Base-by-base conservation (phyloP, 805 yeast species). In the Torulaspora franciscae region DNA sequence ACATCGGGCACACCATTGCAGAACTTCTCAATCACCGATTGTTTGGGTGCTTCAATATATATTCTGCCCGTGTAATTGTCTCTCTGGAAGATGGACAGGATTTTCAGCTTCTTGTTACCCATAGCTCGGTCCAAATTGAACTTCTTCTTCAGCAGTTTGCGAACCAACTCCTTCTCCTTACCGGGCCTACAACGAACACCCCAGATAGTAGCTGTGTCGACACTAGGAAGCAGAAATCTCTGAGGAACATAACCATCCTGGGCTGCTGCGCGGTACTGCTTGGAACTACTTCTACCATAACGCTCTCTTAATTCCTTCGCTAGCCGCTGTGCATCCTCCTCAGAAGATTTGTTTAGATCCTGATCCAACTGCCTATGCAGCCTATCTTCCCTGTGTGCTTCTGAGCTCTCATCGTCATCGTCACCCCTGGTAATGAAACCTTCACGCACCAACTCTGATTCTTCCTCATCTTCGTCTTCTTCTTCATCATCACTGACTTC, bases 401-500 rank as follows among this genome's bases (percentile, higher is more conserved):
- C 69, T 64, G 74, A 73, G 7, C 70, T 79, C 32, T 75, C 81
- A 38, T 75, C 83, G 29, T 76, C 79, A 51, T 79, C 85, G 40
- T 64, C 69, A 37, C 66, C 67, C 34, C 62, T 58, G 1, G 86
- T 80, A 52, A 85, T 80, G 61, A 85, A 85, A 59, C 88, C 91
- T 62, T 84, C 95, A 58, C 88, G 79, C 36, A 84, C 79, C 25
- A 86, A 69, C 51, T 85, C 97, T n/a, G 95, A 90, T 55, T 81
- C 86, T 55, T 84, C 98, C 51, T 91, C 98, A 38, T 89, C 98
- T 49, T 90, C 98, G 50, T 88, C 91, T 54, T 65, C 69, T 2
- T 91, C 98, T 44, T 93, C 98, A 54, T 93, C 98, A 49, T 91
- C 98, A 65, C 91, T 95, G 46, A 93, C 99, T 66, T 91, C 98